Evolutionary conservation across 169 alveolate species (phyloP), one percentile per base, ranked within the genome.

Genomic region (Neospora caninum): DNA sequence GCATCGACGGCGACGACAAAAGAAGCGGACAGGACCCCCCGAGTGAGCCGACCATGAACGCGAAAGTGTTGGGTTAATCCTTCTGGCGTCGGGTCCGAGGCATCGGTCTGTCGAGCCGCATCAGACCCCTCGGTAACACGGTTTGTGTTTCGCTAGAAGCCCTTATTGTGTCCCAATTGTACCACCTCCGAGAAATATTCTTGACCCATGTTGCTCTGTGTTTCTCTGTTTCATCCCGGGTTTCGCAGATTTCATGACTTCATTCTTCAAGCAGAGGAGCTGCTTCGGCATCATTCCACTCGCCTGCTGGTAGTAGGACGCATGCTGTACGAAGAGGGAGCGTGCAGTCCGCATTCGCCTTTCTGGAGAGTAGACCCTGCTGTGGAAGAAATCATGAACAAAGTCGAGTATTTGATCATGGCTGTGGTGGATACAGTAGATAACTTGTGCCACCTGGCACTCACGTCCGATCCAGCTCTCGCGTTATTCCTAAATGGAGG

Each of bases 251-350:
- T 82, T 49, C 89, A 82, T 49, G 54, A 82, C 89, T 82, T n/a
- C 67, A 39, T 82, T 29, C 89, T 41, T 25, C 89, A 82, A n/a
- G 89, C 67, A 25, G 89, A 82, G 67, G 69, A 82, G 67, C 67
- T 82, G 67, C 89, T 82, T 2, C 58, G 89, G 67, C 89, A 82
- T 82, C 89, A 41, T 0, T 39, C 89, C n/a, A 82, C 89, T 39
- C 54, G 89, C 49, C 67, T 82, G 41, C 89, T 82, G 10, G 89
- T 82, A 31, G 89, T 82, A 20, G 89, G 58, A 9, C 89, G 89
- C 36, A 82, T 82, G 89, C 67, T 82, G 89, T 82, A 82, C 67
- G 89, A 82, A 10, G 89, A 82, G 67, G 89, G 89, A 22, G 67
- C 70, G 39, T 82, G 69, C 42, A 82, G 89, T 36, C 38, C 34